Evolutionary conservation across 2,329 filamentous ascomycete genomes (phyloP).

Genomic region (Penicillium sp.): DNA sequence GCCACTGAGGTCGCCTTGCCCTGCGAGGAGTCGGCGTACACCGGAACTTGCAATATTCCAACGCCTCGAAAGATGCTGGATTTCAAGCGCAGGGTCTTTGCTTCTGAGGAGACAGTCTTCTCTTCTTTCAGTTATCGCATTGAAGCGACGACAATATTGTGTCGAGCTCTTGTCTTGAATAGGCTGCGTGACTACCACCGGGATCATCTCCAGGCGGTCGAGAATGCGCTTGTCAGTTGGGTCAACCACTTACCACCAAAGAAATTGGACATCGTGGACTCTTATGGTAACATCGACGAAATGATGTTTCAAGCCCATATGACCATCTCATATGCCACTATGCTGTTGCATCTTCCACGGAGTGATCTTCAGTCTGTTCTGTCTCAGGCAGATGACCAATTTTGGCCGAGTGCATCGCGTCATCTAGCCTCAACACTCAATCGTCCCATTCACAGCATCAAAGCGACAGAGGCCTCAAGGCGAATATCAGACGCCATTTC

Average conservation of each 20-base stretch:
- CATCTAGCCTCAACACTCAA: slow-evolving; percentile 33
- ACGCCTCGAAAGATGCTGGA: slow-evolving; percentile 54
- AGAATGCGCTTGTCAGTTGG: slow-evolving; percentile 66
- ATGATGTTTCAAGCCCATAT: slow-evolving; percentile 41
- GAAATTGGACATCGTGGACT: slow-evolving; percentile 67
- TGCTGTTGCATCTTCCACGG: slow-evolving; percentile 72
- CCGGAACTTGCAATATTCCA: slow-evolving; percentile 53
- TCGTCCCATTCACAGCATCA: slow-evolving; percentile 35
- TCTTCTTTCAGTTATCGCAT: slow-evolving; percentile 84
- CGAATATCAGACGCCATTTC: slow-evolving; percentile 34
- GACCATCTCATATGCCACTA: slow-evolving; percentile 50
- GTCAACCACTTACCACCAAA: slow-evolving; percentile 68
- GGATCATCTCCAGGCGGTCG: slow-evolving; percentile 59
- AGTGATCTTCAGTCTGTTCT: slow-evolving; percentile 58
- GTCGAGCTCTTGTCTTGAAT: slow-evolving; percentile 60
- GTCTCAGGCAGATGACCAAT: slow-evolving; percentile 23
- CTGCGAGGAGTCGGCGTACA: slow-evolving; percentile 68
- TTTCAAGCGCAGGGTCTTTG: slow-evolving; percentile 64
- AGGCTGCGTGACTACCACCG: slow-evolving; percentile 40
- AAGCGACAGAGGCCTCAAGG: slow-evolving; percentile 36
- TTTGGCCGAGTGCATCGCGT: slow-evolving; percentile 26
- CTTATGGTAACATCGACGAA: slow-evolving; percentile 71
- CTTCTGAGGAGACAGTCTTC: slow-evolving; percentile 64
- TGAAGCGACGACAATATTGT: slow-evolving; percentile 72
- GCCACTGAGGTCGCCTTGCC: slow-evolving; percentile 67